phyloP scores from a whole-genome alignment of 257 asterid species.

The Petrea volubilis region DNA sequence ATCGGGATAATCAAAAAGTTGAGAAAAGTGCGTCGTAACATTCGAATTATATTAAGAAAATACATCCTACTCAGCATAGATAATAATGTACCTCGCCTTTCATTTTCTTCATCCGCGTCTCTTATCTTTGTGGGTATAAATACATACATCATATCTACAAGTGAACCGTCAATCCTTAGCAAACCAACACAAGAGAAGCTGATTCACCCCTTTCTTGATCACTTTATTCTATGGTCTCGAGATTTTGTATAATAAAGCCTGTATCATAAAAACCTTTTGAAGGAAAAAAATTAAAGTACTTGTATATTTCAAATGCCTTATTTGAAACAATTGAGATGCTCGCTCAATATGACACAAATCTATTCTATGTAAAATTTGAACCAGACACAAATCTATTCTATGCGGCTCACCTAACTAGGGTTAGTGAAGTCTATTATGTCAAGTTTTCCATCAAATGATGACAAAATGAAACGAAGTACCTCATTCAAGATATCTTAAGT shows the following conservation, averaged over 20 bases:
- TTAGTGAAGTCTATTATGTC: background rate
- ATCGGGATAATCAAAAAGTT: background rate
- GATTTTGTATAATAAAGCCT: background rate
- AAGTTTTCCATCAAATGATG: no score
- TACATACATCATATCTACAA: conserved; percentile 14
- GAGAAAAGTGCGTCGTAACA: background rate
- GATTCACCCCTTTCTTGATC: conserved; percentile 2
- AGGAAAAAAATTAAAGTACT: background rate
- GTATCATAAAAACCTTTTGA: background rate
- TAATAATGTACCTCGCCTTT: background rate
- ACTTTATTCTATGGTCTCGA: background rate
- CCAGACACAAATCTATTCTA: background rate
- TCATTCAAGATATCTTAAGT: background rate
- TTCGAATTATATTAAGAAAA: background rate
- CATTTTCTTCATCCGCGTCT: background rate
- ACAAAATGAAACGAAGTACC: no score
- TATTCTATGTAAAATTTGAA: background rate
- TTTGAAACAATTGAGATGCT: conserved; percentile 3
- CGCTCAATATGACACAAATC: background rate
- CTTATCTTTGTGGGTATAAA: background rate
- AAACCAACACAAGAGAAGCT: conserved; percentile 3
- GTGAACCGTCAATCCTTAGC: conserved; percentile 11
- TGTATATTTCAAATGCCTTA: background rate
- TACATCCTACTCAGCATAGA: background rate
- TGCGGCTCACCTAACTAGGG: no score